Percentiles rank a stretch among this genome's conserved stretches.
phyloP scores from a whole-genome alignment of 1,284 basidiomycete genomes.

The Vanrija sp. region DNA sequence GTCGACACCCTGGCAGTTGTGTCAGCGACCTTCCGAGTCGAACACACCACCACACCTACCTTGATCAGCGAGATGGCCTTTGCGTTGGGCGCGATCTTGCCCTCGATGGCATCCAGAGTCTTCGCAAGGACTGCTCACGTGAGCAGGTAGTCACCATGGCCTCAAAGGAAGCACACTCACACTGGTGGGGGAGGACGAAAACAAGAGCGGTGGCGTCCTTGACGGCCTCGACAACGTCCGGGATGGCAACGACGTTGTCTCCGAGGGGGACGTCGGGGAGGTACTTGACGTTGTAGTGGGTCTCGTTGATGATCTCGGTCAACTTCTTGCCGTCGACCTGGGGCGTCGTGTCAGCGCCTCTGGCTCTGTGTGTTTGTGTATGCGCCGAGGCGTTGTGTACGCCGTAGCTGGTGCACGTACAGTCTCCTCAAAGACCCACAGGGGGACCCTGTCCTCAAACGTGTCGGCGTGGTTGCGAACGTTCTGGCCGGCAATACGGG shows the following conservation, averaged over 20 bases:
- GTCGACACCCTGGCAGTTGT: slow-evolving; percentile 47
- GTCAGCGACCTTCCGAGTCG: slow-evolving; percentile 1
- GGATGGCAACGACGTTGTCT: slow-evolving; percentile 54
- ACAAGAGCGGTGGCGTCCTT: slow-evolving; percentile 56
- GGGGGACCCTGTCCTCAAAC: slow-evolving; percentile 51
- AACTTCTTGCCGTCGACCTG: slow-evolving; percentile 55
- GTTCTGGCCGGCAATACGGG: slow-evolving; percentile 53
- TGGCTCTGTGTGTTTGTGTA: too few species aligned
- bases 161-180: slow-evolving; percentile 31
- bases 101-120: slow-evolving; percentile 49
- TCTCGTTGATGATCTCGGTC: slow-evolving; percentile 56
- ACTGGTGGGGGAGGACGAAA: slow-evolving; percentile 58
- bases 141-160: not conserved
- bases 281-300: slow-evolving; percentile 51
- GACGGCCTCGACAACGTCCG: slow-evolving; percentile 53
- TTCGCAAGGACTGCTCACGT: slow-evolving; percentile 38
- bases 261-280: slow-evolving; percentile 54
- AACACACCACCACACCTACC: slow-evolving; percentile 14
- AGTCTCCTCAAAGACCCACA: slow-evolving; percentile 56
- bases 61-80: slow-evolving; percentile 55
- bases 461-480: slow-evolving; percentile 49
- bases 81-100: slow-evolving; percentile 47
- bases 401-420: slow-evolving; percentile 20
- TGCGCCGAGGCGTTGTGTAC: too few species aligned
- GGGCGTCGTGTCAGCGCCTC: too few species aligned